Conservation (phyloP, 129 eudicot species). For the Cynara cardunculus region DNA sequence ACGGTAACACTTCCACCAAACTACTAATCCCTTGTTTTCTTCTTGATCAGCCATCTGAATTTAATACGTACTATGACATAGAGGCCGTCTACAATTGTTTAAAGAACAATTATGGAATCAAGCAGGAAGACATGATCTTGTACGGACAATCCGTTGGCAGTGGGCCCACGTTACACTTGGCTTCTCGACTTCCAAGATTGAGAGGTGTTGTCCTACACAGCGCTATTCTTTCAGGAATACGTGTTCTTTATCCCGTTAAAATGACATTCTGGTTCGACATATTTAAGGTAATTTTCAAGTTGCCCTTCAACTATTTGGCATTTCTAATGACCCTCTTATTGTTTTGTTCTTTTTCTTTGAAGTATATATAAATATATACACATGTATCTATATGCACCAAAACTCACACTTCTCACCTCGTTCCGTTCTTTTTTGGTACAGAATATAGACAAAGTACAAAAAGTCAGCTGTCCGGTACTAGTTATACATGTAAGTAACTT, state of each 20-base stretch:
- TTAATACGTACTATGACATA: slow-evolving; percentile 88
- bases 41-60: slow-evolving; percentile 81
- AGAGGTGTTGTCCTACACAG: slow-evolving; percentile 94
- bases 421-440: slow-evolving; percentile 28
- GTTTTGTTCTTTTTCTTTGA: neutral
- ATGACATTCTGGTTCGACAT: slow-evolving; percentile 97
- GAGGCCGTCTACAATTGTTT: slow-evolving; percentile 91
- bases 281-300: slow-evolving; percentile 51
- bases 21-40: slow-evolving; percentile 14
- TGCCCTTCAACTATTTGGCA: neutral
- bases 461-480: slow-evolving; percentile 79
- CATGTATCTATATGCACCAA: neutral
- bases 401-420: neutral
- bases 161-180: slow-evolving; percentile 91
- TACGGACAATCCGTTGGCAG: slow-evolving; percentile 98
- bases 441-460: slow-evolving; percentile 87
- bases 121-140: slow-evolving; percentile 83
- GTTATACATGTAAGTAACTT: slow-evolving; percentile 82
- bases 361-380: neutral
- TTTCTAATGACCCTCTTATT: neutral
- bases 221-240: slow-evolving; percentile 86
- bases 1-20: neutral
- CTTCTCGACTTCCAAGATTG: slow-evolving; percentile 62
- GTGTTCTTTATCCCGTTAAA: slow-evolving; percentile 85
- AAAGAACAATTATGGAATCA: slow-evolving; percentile 68